Base-by-base conservation (phyloP, 2,329 filamentous ascomycete genomes). In the Talaromyces sp. region DNA sequence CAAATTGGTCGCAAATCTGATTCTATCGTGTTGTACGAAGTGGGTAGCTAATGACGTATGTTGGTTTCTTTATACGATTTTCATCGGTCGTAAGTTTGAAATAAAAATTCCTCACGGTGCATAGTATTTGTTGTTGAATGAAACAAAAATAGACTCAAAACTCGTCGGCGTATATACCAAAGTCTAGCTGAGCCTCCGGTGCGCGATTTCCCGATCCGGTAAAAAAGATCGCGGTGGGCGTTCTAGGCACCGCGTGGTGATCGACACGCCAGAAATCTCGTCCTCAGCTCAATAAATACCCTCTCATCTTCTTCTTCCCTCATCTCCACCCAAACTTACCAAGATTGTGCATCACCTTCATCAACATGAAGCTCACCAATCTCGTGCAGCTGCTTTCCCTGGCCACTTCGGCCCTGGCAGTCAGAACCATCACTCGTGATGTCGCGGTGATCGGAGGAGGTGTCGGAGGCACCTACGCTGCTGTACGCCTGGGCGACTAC, bases 361-460 rank as follows among this genome's bases (percentile, higher is more conserved):
- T 52, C 26, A 52, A 17, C 1, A 52, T 52, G 48, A 27, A 29
- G 48, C 27, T 52, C 27, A 29, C 24, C 11, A 29, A 29, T 17
- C 27, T 29, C 14, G 27, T 29, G 17, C 48, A 26, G 19, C 26
- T 52, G 48, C 48, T 52, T 9, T 1, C 26, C 26, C 12, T 52
- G 5, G 48, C 24, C 27, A 17, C 27, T 19, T 29, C 26, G 3
- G 48, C 26, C 1, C 24, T 52, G 12, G 48, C 48, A 52, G 2
- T 21, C 27, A 9, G n/a, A n/a, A 54, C 62, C 29, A 64, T 65
- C 27, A 60, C 51, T n/a, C 51, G 55, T 6, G 69, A 73, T 61
- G 64, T 74, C 6, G 62, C 59, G 19, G 67, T 72, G 35, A 65
- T 74, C 26, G 71, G 71, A 29, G 69, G 70, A 35, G 70, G 70